Evolutionary conservation across 2,329 filamentous ascomycete genomes (phyloP).

Genomic region (Cytospora piceicola): DNA sequence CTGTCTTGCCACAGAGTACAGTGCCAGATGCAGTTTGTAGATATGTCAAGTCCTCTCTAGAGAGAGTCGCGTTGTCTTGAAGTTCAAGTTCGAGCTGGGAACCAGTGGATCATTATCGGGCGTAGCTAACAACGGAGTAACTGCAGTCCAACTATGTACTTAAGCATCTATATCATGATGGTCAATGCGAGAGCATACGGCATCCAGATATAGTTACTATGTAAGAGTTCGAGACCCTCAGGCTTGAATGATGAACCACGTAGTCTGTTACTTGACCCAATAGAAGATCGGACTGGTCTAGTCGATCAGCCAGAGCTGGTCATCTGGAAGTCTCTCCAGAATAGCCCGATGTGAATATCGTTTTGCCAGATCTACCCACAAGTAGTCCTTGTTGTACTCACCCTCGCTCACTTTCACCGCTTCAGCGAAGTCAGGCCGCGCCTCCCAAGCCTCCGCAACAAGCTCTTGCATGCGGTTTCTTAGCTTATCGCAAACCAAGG

Average conservation of each 20-base stretch:
- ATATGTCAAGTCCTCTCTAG: too few relatives aligned
- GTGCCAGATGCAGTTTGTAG: too few relatives aligned
- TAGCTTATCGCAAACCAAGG: not conserved
- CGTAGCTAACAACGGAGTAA: too few relatives aligned
- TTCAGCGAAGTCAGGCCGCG: not conserved
- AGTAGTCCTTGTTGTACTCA: not conserved
- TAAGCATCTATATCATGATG: too few relatives aligned
- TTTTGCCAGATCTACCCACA: not conserved
- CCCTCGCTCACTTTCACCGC: not conserved
- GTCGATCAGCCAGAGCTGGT: slow-evolving; percentile 6
- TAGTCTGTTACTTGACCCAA: not conserved
- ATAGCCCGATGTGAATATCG: not conserved
- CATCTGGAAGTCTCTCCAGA: not conserved
- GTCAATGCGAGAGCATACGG: too few relatives aligned
- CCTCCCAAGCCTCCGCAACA: not conserved
- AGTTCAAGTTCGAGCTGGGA: too few relatives aligned
- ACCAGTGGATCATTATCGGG: too few relatives aligned
- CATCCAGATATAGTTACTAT: not conserved
- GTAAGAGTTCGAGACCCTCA: too few relatives aligned
- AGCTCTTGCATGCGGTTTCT: not conserved
- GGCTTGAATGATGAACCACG: not conserved
- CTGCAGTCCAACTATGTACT: too few relatives aligned
- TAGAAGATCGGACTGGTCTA: not conserved
- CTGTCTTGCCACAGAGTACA: too few relatives aligned
- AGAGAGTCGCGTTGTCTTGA: too few relatives aligned